phyloP scores from a whole-genome alignment of 257 asterid genomes.

The Przewalskia tangutica region DNA sequence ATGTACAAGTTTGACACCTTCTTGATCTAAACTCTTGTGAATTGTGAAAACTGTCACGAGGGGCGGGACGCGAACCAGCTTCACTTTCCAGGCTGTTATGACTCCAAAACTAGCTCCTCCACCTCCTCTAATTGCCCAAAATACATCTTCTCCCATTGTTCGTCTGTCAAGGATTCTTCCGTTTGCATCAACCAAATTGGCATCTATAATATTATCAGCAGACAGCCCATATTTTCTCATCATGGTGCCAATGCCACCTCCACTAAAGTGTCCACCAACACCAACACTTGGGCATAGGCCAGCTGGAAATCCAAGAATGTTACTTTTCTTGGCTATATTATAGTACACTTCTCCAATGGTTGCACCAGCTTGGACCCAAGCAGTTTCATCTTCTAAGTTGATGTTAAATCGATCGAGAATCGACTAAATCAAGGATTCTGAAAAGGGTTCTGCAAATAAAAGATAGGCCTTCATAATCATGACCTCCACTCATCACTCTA shows the following conservation, averaged over 20 bases:
- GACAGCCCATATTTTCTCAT: conserved; percentile 20
- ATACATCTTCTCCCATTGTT: conserved; percentile 17
- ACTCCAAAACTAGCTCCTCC: conserved; percentile 26
- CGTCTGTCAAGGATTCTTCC: conserved; percentile 8
- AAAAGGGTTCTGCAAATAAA: conserved; percentile 7
- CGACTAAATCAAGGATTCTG: conserved; percentile 10
- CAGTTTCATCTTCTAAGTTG: conserved; percentile 11
- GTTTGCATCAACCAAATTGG: conserved; percentile 7
- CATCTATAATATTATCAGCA: conserved; percentile 21
- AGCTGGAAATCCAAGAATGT: conserved; percentile 16
- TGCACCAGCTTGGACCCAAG: conserved; percentile 24
- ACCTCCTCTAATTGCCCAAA: conserved; percentile 30
- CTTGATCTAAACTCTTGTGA: conserved; percentile 3
- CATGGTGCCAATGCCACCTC: conserved; percentile 31
- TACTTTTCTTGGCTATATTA: conserved; percentile 13
- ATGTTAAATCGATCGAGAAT: conserved; percentile 4
- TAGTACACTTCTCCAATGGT: conserved; percentile 22
- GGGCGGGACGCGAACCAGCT: conserved; percentile 9
- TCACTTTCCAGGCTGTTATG: conserved; percentile 17
- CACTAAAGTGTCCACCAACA: conserved; percentile 26
- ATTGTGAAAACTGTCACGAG: conserved; percentile 12
- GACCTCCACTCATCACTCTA: conserved; percentile 22
- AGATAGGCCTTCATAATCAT: conserved; percentile 28
- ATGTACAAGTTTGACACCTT: conserved; percentile 5
- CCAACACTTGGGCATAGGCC: conserved; percentile 28